Evolutionary conservation across 2,329 filamentous ascomycete genomes (phyloP).

Genomic region (Pseudopithomyces chartarum): DNA sequence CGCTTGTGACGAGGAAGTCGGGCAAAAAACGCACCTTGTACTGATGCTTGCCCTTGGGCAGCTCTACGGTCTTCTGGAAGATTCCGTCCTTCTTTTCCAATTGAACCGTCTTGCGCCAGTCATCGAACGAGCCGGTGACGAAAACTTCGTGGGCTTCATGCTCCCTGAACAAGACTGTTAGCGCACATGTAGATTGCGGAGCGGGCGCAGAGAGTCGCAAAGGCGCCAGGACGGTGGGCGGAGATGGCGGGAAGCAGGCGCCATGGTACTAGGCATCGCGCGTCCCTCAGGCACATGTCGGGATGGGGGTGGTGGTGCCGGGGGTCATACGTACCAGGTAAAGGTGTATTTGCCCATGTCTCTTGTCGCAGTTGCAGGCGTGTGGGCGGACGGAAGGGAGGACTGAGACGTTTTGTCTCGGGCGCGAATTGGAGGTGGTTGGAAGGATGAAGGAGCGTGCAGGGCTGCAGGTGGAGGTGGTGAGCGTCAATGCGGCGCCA

Average conservation of each 20-base stretch:
- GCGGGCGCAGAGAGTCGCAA: neutral
- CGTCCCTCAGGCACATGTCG: constrained; percentile 5
- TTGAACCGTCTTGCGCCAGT: constrained; percentile 86
- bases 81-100: constrained; percentile 73
- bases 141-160: constrained; percentile 84
- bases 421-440: constrained; percentile 20
- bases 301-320: neutral
- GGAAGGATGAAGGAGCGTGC: constrained; percentile 32
- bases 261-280: constrained; percentile 22
- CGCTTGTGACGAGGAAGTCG: too few relatives aligned
- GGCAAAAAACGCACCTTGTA: constrained; percentile 77
- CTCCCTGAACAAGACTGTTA: constrained; percentile 65
- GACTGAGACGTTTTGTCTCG: constrained; percentile 35
- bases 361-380: constrained; percentile 1
- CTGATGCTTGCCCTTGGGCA: constrained; percentile 75
- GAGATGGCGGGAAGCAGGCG: too few relatives aligned
- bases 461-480: constrained; percentile 24
- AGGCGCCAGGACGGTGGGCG: too few relatives aligned
- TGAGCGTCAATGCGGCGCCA: constrained; percentile 29
- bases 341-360: constrained; percentile 72
- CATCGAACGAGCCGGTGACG: constrained; percentile 94
- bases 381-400: constrained; percentile 23
- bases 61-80: constrained; percentile 81
- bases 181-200: neutral
- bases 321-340: constrained; percentile 63